Base-by-base conservation (phyloP, 768 basidiomycete genomes). In the Crassisporium funariophilum region DNA sequence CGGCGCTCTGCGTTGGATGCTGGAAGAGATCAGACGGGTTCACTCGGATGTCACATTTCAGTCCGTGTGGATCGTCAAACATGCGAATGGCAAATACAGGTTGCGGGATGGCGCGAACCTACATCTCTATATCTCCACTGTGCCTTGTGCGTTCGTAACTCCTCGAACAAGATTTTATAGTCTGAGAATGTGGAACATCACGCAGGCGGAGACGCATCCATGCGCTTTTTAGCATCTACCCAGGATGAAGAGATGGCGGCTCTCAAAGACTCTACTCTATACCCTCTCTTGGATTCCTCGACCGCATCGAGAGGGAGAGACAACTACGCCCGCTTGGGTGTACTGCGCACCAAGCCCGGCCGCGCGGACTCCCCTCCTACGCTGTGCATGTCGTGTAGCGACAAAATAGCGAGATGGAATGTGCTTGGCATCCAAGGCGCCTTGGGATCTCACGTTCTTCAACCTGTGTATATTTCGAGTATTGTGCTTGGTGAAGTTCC, bases 331-430 rank as follows among this genome's bases (percentile, higher is more conserved):
- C 72, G 84, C 13, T 68, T 82, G 16, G 88, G 91, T 4, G 84
- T 87, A 7, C 68, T 98, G 35, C 88, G 95, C 23, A 97, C 95
- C 0, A 98, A 98, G 60, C 95, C 95, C 4, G 95, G 93, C 2
- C 82, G 95, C 42, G 88, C 91, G 0, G 95, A 98, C 60, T 86
- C 93, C 0, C 84, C 84, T 0, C 83, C 83, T 0, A 91, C 95
- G 1, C 62, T 79, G 0, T 91, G 80, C 58, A 90, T 97, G 85
- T 91, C 93, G 0, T 98, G 95, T 67, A 91, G 88, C 54, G 95
- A 98, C 63, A 98, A 98, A 67, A 86, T 98, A 33, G 91, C 92
- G 0, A 69, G 78, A 4, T 98, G 94, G 93, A 82, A 76, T 44
- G 78, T 86, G 0, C 70, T 92, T 3, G 95, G 95, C 0, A 73